Evolutionary conservation across 768 basidiomycete genomes (phyloP).

Genomic region (Omphalotus guepiniiformis): DNA sequence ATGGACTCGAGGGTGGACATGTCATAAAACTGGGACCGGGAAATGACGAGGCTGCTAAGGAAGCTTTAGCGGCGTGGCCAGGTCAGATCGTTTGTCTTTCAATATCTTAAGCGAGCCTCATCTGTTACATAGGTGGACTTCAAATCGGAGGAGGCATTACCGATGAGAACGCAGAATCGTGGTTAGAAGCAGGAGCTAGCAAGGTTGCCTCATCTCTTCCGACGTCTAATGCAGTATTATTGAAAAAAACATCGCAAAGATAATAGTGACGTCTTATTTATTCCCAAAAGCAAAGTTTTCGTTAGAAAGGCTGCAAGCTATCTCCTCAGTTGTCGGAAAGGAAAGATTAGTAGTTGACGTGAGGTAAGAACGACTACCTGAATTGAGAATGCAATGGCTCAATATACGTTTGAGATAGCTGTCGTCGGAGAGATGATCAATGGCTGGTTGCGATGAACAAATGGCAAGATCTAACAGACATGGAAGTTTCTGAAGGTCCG

Average conservation of each 20-base stretch:
- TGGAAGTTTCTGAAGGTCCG: constrained; percentile 81
- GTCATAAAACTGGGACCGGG: constrained; percentile 92
- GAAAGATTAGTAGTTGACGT: constrained; percentile 93
- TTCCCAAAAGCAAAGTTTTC: constrained; percentile 85
- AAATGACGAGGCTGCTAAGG: constrained; percentile 85
- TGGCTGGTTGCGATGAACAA: constrained; percentile 99
- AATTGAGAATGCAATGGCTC: no score
- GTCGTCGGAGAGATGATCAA: constrained; percentile 64
- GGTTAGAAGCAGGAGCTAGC: constrained; percentile 86
- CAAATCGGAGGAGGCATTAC: constrained; percentile 95
- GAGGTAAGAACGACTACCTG: constrained; percentile 51
- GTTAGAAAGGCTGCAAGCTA: constrained; percentile 56
- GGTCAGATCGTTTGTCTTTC: constrained; percentile 37
- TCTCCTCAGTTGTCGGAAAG: constrained; percentile 68
- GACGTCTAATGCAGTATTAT: background rate
- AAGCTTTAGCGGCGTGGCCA: constrained; percentile 83
- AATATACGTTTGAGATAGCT: constrained; percentile 58
- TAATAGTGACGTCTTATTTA: constrained; percentile 96
- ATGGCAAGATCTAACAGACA: constrained; percentile 95
- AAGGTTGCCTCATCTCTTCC: constrained; percentile 50
- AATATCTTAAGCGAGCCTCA: constrained; percentile 11
- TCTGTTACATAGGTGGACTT: constrained; percentile 52
- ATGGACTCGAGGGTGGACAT: constrained; percentile 82
- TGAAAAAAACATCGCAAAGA: constrained; percentile 45
- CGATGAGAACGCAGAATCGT: constrained; percentile 70